Evolutionary conservation across 2,329 filamentous ascomycete genomes (phyloP).

Genomic region (Biscogniauxia marginata): DNA sequence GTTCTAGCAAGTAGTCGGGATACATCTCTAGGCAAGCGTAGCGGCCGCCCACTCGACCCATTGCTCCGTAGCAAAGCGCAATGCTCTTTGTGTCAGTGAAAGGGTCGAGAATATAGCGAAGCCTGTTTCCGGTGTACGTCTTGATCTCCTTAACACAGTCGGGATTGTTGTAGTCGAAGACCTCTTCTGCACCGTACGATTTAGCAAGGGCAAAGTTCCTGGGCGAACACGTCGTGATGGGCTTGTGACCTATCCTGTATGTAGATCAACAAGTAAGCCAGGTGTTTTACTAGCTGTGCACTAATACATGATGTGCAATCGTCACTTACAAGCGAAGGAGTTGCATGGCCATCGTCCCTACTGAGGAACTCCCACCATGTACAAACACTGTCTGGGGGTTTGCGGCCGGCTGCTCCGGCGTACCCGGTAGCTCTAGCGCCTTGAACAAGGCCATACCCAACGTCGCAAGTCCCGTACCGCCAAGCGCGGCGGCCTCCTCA

Average conservation of each 20-base stretch:
- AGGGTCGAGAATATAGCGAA: conserved; percentile 38
- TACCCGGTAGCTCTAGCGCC: not conserved
- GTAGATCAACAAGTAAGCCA: not conserved
- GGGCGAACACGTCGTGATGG: conserved; percentile 4
- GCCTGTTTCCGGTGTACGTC: conserved; percentile 32
- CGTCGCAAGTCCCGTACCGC: not conserved
- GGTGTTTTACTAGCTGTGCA: not conserved
- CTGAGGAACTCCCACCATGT: not conserved
- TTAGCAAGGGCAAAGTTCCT: conserved; percentile 31
- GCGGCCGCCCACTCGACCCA: conserved; percentile 33
- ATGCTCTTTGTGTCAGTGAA: conserved; percentile 31
- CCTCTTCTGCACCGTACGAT: conserved; percentile 34
- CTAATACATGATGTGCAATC: not conserved
- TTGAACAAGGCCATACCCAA: not conserved
- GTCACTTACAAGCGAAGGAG: conserved; percentile 1
- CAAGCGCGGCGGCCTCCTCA: not conserved
- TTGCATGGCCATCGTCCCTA: conserved; percentile 3
- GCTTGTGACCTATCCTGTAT: not conserved
- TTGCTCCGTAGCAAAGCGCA: conserved; percentile 34
- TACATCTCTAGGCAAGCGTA: conserved; percentile 17
- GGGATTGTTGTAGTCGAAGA: conserved; percentile 33
- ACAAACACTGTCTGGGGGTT: conserved; percentile 2
- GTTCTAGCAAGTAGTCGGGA: conserved; percentile 1
- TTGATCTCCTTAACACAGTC: conserved; percentile 28
- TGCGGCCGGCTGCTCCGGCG: not conserved